Evolutionary conservation across 345 rosid genomes (phyloP), one percentile per base, ranked within the genome.

Genomic region (Camelina hispida): DNA sequence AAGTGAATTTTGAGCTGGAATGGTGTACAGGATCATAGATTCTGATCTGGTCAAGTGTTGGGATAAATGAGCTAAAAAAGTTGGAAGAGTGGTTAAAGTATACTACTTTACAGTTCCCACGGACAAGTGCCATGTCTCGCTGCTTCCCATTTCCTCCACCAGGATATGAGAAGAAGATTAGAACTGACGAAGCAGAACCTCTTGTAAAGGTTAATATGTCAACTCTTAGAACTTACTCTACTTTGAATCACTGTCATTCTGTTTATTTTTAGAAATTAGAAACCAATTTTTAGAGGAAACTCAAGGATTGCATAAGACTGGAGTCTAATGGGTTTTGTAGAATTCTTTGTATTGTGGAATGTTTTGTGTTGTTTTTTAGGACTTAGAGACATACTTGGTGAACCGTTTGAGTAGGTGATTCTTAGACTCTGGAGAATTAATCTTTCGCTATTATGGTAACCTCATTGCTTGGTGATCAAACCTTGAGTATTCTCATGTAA

Each of bases 91-190:
- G 62, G 55, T 79, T 66, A 78, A 81, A 63, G 71, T 76, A 54
- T 69, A 25, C 81, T 62, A 69, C 73, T 80, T 78, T 71, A 43
- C 68, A 32, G 68, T 79, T 74, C 68, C 28, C 54, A 62, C 59
- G 75, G 70, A 69, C 37, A 53, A 40, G 69, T 84, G 88, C 85
- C 80, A 94, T 94, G 98, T 94, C 98, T 86, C 98, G 97, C 73
- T 91, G 98, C 90, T 94, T 94, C 83, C 95, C 96, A 4, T 91
- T 94, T 79, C 97, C 96, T 10, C 98, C 97, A 9, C 93, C 96
- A 47, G 98, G 98, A 83, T 94, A 91, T 83, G 93, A 82, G 79
- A 89, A 87, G 89, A 88, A 89, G 85, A 75, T 83, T 64, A 81
- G 76, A 69, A 70, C 81, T 62, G 85, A 85, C 11, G 85, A 83